Percentiles rank a stretch among this genome's conserved stretches.
Conservation (phyloP, 1,284 basidiomycete genomes). For the Schizophyllum commune region DNA sequence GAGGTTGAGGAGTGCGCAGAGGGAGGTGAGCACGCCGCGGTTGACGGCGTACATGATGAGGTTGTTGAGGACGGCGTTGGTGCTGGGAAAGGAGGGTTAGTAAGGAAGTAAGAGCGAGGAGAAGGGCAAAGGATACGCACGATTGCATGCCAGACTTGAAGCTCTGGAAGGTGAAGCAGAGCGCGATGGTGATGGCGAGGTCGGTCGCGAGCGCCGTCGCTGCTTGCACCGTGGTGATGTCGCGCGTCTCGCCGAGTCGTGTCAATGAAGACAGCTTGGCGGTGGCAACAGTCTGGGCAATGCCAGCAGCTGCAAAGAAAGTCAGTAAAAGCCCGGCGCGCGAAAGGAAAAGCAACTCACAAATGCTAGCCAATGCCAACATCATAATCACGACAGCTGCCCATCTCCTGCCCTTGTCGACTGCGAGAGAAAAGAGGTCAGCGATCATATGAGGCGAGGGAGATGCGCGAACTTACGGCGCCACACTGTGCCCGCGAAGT, state of each 20-base stretch:
- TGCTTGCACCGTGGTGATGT: conserved; percentile 13
- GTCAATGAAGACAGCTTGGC: background rate
- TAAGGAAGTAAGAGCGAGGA: background rate
- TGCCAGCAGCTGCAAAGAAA: background rate
- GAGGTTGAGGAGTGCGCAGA: conserved; percentile 15
- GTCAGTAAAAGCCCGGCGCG: background rate
- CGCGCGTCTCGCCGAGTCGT: conserved; percentile 1
- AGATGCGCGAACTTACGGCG: background rate
- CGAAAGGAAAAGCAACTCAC: background rate
- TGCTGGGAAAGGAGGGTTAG: background rate
- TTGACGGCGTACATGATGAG: conserved; percentile 18
- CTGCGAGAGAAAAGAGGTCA: background rate
- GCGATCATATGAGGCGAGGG: background rate
- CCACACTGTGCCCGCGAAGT: conserved; percentile 1
- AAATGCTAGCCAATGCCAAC: background rate
- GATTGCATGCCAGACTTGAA: conserved; percentile 11
- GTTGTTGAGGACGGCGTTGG: conserved; percentile 17
- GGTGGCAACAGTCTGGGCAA: background rate
- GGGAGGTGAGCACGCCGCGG: conserved; percentile 17
- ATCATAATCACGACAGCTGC: background rate
- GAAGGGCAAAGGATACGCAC: conserved; percentile 7
- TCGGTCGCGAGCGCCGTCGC: conserved; percentile 13
- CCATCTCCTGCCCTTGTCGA: background rate
- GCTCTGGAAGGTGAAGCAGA: conserved; percentile 11
- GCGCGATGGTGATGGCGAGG: conserved; percentile 13